These are phyloP conservation scores for Coemansia sp. DNA, from an alignment of 192 early-diverging fungal species.

Conservation along the genomic window DNA sequence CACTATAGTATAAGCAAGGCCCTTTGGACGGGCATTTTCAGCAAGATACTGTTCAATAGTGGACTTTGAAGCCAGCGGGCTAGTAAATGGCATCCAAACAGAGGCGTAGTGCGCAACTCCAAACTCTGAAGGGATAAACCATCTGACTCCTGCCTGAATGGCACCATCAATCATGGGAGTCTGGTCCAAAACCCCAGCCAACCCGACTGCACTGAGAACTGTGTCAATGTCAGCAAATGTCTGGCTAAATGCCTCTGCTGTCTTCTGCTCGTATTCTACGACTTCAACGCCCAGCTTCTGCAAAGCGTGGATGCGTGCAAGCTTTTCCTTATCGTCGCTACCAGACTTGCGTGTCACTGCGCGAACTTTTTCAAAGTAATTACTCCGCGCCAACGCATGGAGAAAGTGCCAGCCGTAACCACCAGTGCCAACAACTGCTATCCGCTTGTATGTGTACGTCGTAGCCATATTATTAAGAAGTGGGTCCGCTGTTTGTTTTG, in stretches of 20 bases:
- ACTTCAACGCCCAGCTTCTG: conserved; percentile 20
- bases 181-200: conserved; percentile 23
- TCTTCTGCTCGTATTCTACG: conserved; percentile 9
- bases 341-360: conserved; percentile 30
- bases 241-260: conserved; percentile 9
- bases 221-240: conserved; percentile 31
- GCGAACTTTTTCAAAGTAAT: conserved; percentile 25
- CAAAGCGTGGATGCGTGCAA: conserved; percentile 15
- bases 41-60: conserved; percentile 24
- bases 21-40: conserved; percentile 6
- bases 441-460: conserved; percentile 13
- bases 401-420: conserved; percentile 36
- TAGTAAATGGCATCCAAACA: conserved; percentile 31
- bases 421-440: conserved; percentile 48
- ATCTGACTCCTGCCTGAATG: conserved; percentile 32
- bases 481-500: no score
- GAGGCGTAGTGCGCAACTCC: conserved; percentile 36
- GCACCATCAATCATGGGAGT: conserved; percentile 45
- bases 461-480: conserved; percentile 6
- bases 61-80: conserved; percentile 37
- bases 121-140: conserved; percentile 52
- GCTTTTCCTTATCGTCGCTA: conserved; percentile 17
- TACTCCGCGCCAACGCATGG: conserved; percentile 15
- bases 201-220: conserved; percentile 34
- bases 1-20: conserved; percentile 33